phyloP scores from a whole-genome alignment of 805 yeast genomes.

The Metschnikowia bowlesiae region DNA sequence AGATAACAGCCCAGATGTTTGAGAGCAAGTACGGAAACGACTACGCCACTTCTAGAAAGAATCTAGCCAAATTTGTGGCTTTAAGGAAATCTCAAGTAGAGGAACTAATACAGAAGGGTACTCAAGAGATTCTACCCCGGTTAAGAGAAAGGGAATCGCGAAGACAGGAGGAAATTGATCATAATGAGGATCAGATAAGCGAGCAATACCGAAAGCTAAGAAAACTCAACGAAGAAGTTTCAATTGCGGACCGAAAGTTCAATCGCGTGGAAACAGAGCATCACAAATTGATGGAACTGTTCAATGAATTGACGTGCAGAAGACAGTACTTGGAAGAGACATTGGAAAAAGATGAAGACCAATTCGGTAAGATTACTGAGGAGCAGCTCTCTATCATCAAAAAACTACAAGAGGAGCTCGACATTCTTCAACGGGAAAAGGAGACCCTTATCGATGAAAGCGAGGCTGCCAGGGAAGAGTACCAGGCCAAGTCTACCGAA shows the following conservation, averaged over 20 bases:
- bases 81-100: conserved; percentile 21
- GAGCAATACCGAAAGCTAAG: conserved; percentile 35
- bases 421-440: conserved; percentile 22
- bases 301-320: conserved; percentile 6
- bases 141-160: conserved; percentile 24
- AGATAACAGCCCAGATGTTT: background rate
- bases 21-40: conserved; percentile 8
- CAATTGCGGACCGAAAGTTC: conserved; percentile 28
- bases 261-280: conserved; percentile 28
- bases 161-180: conserved; percentile 31
- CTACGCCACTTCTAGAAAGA: conserved; percentile 26
- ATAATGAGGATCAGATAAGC: conserved; percentile 38
- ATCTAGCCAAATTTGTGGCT: conserved; percentile 26
- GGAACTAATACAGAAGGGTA: conserved; percentile 12
- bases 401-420: conserved; percentile 25
- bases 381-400: conserved; percentile 21
- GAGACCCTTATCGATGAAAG: conserved; percentile 25
- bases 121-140: conserved; percentile 17
- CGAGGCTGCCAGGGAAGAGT: conserved; percentile 25
- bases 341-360: conserved; percentile 13
- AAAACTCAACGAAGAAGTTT: conserved; percentile 32
- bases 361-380: conserved; percentile 8
- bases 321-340: conserved; percentile 9
- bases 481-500: conserved; percentile 31
- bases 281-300: conserved; percentile 15